Evolutionary conservation across 176 grass and related monocot species (phyloP).

Genomic region (Cocos nucifera): DNA sequence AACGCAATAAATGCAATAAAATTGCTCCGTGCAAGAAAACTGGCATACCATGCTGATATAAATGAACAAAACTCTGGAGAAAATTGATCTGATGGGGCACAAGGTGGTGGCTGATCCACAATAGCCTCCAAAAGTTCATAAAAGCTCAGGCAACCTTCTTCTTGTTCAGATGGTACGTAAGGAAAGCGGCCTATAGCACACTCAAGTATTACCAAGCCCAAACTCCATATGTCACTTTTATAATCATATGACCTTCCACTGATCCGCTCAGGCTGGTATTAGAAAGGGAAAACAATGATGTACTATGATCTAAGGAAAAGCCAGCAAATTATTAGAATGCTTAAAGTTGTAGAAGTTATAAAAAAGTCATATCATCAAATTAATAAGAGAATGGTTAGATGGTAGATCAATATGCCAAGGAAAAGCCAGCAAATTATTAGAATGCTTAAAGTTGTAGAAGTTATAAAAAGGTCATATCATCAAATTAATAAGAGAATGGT

Average conservation of each 20-base stretch:
- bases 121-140: constrained; percentile 95
- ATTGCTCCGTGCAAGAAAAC: too few relatives aligned
- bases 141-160: constrained; percentile 73
- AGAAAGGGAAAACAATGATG: too few relatives aligned
- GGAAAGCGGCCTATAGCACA: constrained; percentile 93
- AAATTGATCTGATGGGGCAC: constrained; percentile 78
- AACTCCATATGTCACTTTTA: constrained; percentile 98
- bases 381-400: too few relatives aligned
- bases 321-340: too few relatives aligned
- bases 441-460: too few relatives aligned
- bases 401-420: constrained; percentile 34
- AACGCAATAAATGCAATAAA: too few relatives aligned
- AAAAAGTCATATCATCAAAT: too few relatives aligned
- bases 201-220: constrained; percentile 90
- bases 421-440: too few relatives aligned
- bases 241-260: constrained; percentile 91
- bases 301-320: constrained; percentile 9
- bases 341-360: too few relatives aligned
- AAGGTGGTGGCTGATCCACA: constrained; percentile 88
- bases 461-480: too few relatives aligned
- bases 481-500: too few relatives aligned
- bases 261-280: constrained; percentile 65
- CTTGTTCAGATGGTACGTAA: constrained; percentile 65
- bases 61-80: constrained; percentile 93
- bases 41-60: constrained; percentile 66